Conservation (phyloP, 352 stramenopile species). For the Poterioochromonas sp. region DNA sequence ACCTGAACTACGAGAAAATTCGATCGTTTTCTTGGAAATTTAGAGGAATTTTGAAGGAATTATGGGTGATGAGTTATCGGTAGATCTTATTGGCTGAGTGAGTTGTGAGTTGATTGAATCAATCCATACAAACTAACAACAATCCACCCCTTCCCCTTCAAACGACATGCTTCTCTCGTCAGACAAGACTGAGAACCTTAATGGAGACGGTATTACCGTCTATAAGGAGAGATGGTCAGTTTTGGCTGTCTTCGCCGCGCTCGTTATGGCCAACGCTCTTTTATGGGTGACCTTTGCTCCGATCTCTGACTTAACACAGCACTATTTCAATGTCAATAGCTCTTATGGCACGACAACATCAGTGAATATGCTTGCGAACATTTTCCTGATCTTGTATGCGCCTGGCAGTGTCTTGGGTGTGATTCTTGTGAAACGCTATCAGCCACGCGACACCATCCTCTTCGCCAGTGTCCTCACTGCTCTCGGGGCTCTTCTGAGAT, state of each 20-base stretch:
- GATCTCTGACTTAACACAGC: conserved; percentile 31
- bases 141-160: too few relatives aligned
- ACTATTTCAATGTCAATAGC: conserved; percentile 34
- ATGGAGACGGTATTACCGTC: too few relatives aligned
- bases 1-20: too few relatives aligned
- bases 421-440: not conserved
- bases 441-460: conserved; percentile 29
- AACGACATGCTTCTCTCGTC: too few relatives aligned
- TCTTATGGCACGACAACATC: not conserved
- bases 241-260: conserved; percentile 33
- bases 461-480: conserved; percentile 19
- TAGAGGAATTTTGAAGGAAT: too few relatives aligned
- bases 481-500: conserved; percentile 2
- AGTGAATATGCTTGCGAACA: conserved; percentile 38
- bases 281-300: conserved; percentile 40
- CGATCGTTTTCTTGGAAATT: too few relatives aligned
- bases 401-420: conserved; percentile 27
- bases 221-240: not conserved
- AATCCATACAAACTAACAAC: too few relatives aligned
- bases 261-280: conserved; percentile 35
- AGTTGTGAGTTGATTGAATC: too few relatives aligned
- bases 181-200: too few relatives aligned
- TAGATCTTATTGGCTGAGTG: too few relatives aligned
- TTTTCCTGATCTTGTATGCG: conserved; percentile 37
- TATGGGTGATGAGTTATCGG: too few relatives aligned